Percentiles rank a stretch among this genome's conserved stretches.
These are phyloP conservation scores for Pyracantha coccinea DNA, from an alignment of 331 rosid genomes.

Conservation along the genomic window DNA sequence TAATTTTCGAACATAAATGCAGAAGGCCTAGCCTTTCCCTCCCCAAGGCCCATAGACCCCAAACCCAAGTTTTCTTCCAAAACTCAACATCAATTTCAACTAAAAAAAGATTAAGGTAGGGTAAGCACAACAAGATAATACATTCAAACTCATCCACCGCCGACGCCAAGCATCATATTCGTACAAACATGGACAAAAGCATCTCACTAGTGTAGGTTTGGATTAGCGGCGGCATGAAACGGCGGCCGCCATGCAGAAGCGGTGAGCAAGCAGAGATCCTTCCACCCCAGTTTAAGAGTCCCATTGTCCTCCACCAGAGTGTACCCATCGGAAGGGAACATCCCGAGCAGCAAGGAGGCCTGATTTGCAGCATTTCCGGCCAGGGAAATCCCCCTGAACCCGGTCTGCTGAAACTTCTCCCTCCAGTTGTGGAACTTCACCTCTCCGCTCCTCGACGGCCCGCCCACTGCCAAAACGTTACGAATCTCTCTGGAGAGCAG, in stretches of 20 bases:
- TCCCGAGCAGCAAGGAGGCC: conserved; percentile 77
- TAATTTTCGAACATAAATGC: too few relatives aligned
- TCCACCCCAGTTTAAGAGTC: conserved; percentile 93
- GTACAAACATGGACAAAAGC: not conserved
- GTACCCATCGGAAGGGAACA: conserved; percentile 97
- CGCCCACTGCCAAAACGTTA: conserved; percentile 84
- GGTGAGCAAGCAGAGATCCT: conserved; percentile 92
- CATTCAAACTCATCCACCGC: not conserved
- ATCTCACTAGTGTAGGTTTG: conserved; percentile 24
- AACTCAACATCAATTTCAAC: not conserved
- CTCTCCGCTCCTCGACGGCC: conserved; percentile 88
- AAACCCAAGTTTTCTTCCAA: not conserved
- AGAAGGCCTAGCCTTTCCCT: too few relatives aligned
- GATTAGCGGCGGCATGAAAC: conserved; percentile 19
- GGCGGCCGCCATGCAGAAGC: conserved; percentile 98
- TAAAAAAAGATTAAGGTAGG: not conserved
- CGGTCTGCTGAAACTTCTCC: conserved; percentile 81
- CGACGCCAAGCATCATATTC: too few relatives aligned
- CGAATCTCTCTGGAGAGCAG: conserved; percentile 82
- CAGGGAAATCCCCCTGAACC: conserved; percentile 74
- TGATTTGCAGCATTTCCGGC: conserved; percentile 96
- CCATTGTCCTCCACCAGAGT: conserved; percentile 95
- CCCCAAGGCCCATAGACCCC: not conserved
- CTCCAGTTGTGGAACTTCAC: conserved; percentile 90
- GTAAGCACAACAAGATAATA: not conserved